Conservation (phyloP, 1,139 yeast species). For the Protomyces lactucae-debilis region DNA sequence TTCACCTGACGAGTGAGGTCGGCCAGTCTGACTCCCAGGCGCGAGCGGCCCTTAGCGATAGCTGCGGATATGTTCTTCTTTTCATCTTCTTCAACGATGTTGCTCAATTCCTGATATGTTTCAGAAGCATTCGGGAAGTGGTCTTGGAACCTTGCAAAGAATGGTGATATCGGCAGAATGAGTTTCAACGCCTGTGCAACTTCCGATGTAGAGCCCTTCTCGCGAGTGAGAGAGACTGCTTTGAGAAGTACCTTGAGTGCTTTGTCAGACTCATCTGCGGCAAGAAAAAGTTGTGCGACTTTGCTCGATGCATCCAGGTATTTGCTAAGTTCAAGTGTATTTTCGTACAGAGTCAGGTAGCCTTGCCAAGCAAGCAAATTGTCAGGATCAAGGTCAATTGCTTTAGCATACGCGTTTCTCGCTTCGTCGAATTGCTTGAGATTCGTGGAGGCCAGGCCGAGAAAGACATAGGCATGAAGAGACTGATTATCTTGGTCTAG, state of each 20-base stretch:
- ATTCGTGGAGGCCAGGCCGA: constrained; percentile 56
- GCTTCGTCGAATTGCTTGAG: constrained; percentile 47
- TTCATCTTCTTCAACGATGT: constrained; percentile 47
- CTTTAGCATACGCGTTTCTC: constrained; percentile 49
- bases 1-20: constrained; percentile 44
- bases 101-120: constrained; percentile 51
- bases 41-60: constrained; percentile 37
- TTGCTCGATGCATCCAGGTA: constrained; percentile 41
- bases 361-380: constrained; percentile 81
- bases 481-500: constrained; percentile 52
- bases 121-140: constrained; percentile 50
- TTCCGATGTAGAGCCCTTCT: constrained; percentile 36
- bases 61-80: constrained; percentile 35
- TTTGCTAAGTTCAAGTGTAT: constrained; percentile 44
- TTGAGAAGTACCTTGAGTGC: constrained; percentile 29
- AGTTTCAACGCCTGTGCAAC: constrained; percentile 49
- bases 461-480: constrained; percentile 55
- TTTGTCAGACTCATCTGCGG: constrained; percentile 29
- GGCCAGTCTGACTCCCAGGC: constrained; percentile 34
- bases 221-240: constrained; percentile 33
- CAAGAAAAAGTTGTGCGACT: constrained; percentile 34
- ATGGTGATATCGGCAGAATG: constrained; percentile 58
- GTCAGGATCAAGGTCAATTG: constrained; percentile 53
- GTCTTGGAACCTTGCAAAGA: constrained; percentile 55
- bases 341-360: constrained; percentile 51